These are phyloP conservation scores for Fraxinus ornus DNA, from an alignment of 305 asterid species.

Conservation along the genomic window DNA sequence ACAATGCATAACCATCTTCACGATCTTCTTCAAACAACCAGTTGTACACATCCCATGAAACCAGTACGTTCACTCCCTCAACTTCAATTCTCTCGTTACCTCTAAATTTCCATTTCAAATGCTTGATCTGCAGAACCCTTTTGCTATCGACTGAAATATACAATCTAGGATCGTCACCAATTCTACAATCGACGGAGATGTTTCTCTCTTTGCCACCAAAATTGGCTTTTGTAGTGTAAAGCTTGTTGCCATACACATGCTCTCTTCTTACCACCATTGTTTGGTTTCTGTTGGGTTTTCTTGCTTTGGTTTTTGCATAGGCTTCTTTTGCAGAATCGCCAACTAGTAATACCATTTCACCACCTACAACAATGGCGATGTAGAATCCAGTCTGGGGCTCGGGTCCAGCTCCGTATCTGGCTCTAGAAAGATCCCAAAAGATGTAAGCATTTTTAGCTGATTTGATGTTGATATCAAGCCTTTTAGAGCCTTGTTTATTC, in stretches of 20 bases:
- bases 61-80: conserved; percentile 40
- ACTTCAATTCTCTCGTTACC: conserved; percentile 56
- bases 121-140: conserved; percentile 47
- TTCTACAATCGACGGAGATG: conserved; percentile 43
- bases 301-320: conserved; percentile 18
- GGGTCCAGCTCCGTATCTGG: conserved; percentile 57
- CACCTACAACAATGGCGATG: conserved; percentile 38
- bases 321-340: conserved; percentile 44
- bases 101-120: conserved; percentile 62
- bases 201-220: conserved; percentile 39
- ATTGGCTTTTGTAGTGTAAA: conserved; percentile 43
- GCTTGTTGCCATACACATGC: conserved; percentile 45
- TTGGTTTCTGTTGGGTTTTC: conserved; percentile 15
- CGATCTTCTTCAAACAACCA: conserved; percentile 43
- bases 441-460: conserved; percentile 21
- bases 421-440: conserved; percentile 51
- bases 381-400: conserved; percentile 56
- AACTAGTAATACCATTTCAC: conserved; percentile 38
- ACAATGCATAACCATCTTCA: conserved; percentile 53
- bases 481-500: conserved; percentile 47
- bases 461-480: conserved; percentile 19
- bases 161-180: conserved; percentile 42
- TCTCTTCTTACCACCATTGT: conserved; percentile 44
- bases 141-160: conserved; percentile 36
- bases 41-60: conserved; percentile 65